Conservation (phyloP, 257 asterid species). For the Solanum bulbocastanum region DNA sequence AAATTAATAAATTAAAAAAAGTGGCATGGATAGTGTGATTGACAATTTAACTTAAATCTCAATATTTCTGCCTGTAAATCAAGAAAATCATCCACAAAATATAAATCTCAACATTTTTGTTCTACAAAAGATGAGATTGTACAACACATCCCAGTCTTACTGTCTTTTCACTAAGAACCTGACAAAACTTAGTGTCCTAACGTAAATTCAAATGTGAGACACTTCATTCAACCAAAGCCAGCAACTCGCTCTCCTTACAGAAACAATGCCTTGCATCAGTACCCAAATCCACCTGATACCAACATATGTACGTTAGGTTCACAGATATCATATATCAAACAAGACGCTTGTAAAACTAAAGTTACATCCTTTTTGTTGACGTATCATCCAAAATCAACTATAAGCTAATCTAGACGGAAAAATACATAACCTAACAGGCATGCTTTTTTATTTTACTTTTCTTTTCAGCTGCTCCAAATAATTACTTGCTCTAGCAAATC, state of each 20-base stretch:
- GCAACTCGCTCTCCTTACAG: constrained; percentile 39
- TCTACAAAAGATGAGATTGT: neutral
- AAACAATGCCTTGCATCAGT: constrained; percentile 54
- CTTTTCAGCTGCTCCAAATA: too few relatives aligned
- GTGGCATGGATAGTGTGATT: too few relatives aligned
- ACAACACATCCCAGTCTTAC: neutral
- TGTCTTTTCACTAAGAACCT: neutral
- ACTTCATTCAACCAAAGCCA: constrained; percentile 26
- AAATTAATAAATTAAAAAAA: too few relatives aligned
- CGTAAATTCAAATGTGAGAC: neutral
- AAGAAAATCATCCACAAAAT: neutral
- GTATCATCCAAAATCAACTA: too few relatives aligned
- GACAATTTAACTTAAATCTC: neutral
- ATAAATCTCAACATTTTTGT: neutral
- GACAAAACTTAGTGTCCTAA: neutral
- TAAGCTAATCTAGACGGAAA: too few relatives aligned
- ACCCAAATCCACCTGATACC: constrained; percentile 72
- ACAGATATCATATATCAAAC: too few relatives aligned
- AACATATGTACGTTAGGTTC: too few relatives aligned
- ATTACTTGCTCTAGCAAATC: too few relatives aligned
- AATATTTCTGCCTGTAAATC: neutral
- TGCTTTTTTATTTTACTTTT: too few relatives aligned
- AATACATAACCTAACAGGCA: too few relatives aligned
- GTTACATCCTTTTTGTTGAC: too few relatives aligned
- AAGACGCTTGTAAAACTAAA: too few relatives aligned